Base-by-base conservation (phyloP, 148 eudicot species). In the Heliosperma pusillum region DNA sequence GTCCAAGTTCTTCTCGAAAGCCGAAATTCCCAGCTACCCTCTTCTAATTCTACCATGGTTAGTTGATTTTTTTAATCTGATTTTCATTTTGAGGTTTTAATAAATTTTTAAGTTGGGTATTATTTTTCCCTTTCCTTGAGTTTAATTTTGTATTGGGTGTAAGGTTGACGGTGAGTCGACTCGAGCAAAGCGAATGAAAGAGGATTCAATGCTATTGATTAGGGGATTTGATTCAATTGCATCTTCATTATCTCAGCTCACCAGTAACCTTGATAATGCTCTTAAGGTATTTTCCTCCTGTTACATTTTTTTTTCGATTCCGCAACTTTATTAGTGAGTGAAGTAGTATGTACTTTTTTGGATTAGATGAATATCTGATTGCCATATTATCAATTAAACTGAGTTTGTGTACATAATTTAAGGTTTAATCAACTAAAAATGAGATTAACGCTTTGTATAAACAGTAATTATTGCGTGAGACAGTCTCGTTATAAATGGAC, bases 211-310 rank as follows among this genome's bases (percentile, higher is more conserved):
- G 90, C 90, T 94, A 69, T 79, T 94, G 87, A 83, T 91, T 9
- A 84, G 87, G 78, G 97, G 98, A 16, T 94, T 94, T 40, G 98
- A 91, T 77, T 91, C 98, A 9, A 83, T 91, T 72, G 81, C 92
- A 10, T 33, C 52, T 53, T 80, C 96, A 61, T 84, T 94, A 47
- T 85, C 96, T 80, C 90, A 83, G 81, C 91, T 94, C 10, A 88
- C 90, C 12, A 59, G 77, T 61, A 88, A 88, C 76, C 82, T 94
- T 0, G 88, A 87, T 29, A 82, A 77, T 80, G 98, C 98, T 22
- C 89, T 94, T 73, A 91, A 89, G 96, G 97, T 90, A 78, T 25
- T 10, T n/a, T 50, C 12, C 10, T 5, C 13, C 11, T 21, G 2
- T 22, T 21, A 9, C 64, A 21, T 59, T 59, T 21, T n/a, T 20